phyloP scores from a whole-genome alignment of 208 protist genomes.

The Leishmania arabica region DNA sequence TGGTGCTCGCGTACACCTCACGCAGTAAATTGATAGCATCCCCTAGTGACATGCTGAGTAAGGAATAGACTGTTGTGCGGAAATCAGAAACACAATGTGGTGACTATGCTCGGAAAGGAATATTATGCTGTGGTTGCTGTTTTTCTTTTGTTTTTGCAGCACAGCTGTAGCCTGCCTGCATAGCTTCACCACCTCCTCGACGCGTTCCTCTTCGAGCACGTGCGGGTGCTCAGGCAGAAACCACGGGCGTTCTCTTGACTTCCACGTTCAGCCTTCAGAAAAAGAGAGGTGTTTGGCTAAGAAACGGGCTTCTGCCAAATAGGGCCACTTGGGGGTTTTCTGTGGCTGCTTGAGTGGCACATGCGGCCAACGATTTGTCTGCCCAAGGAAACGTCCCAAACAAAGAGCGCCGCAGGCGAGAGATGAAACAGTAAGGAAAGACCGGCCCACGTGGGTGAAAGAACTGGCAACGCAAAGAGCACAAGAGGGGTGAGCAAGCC shows the following conservation, averaged over 20 bases:
- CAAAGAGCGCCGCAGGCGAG: neutral
- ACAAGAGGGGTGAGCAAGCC: neutral
- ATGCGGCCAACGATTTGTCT: neutral
- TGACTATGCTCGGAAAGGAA: neutral
- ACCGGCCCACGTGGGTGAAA: neutral
- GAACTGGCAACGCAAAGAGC: neutral
- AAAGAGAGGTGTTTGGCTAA: neutral
- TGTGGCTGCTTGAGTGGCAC: neutral
- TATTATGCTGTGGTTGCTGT: neutral
- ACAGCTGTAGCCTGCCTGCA: neutral
- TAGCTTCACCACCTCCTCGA: neutral
- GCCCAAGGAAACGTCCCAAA: neutral
- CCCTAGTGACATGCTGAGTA: conserved; percentile 28
- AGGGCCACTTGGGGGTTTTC: neutral
- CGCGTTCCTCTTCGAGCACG: neutral
- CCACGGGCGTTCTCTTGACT: neutral
- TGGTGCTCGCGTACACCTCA: conserved; percentile 40
- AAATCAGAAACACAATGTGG: neutral
- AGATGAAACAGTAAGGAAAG: neutral
- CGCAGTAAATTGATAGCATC: conserved; percentile 40
- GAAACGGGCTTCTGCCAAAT: neutral
- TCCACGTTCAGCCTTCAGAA: neutral
- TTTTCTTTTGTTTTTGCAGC: neutral
- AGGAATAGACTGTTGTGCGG: neutral
- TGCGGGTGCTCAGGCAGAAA: neutral